Evolutionary conservation across 2,329 filamentous ascomycete species (phyloP).

Genomic region (Colletotrichum somersetense): DNA sequence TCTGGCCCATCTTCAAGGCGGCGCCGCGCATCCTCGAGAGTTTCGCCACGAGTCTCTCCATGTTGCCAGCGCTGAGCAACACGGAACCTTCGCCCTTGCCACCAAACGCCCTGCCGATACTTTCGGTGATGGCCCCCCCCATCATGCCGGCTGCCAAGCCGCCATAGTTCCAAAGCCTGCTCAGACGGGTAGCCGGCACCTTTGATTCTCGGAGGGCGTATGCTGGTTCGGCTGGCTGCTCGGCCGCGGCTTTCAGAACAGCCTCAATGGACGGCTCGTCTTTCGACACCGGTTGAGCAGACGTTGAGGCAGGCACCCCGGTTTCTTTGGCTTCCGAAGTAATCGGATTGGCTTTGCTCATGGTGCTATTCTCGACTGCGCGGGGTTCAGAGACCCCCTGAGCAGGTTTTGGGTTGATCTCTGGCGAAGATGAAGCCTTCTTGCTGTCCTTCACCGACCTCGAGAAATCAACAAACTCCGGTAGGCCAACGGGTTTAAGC

Average conservation of each 20-base stretch:
- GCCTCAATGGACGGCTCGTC: conserved; percentile 10
- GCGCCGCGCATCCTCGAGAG: conserved; percentile 96
- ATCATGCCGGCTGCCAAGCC: conserved; percentile 96
- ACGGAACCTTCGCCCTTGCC: conserved; percentile 78
- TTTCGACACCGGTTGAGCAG: not conserved
- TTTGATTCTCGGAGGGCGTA: conserved; percentile 86
- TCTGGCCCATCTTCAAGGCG: conserved; percentile 96
- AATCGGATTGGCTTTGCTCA: not conserved
- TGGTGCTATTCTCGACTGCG: not conserved
- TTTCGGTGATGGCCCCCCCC: conserved; percentile 89
- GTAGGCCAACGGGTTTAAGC: conserved; percentile 45
- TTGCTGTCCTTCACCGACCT: conserved; percentile 1
- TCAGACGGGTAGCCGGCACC: conserved; percentile 88
- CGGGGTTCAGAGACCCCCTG: not conserved
- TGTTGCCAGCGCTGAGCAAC: conserved; percentile 88
- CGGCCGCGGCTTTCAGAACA: conserved; percentile 7
- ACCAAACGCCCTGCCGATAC: conserved; percentile 83
- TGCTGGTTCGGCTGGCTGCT: conserved; percentile 17
- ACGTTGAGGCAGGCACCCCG: not conserved
- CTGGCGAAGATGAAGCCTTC: not conserved
- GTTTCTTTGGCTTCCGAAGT: not conserved
- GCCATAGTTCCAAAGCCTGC: conserved; percentile 93
- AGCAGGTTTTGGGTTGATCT: not conserved
- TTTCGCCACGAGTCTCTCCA: conserved; percentile 92
- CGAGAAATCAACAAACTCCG: conserved; percentile 39